Evolutionary conservation across 495 filamentous ascomycete species (phyloP).

Genomic region (Podospora didyma): DNA sequence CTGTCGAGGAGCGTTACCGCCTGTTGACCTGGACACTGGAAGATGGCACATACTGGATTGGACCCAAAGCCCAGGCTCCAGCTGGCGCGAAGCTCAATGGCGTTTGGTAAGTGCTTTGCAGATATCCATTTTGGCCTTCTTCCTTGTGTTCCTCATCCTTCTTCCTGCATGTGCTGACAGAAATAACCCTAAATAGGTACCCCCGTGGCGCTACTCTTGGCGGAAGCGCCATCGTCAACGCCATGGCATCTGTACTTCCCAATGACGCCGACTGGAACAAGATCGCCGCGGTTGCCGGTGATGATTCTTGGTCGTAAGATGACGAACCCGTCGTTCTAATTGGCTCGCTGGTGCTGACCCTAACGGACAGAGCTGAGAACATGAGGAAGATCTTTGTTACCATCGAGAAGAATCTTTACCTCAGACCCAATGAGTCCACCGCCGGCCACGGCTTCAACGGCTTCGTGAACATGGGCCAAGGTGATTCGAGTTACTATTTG

Average conservation of each 20-base stretch:
- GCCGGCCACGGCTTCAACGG: conserved; percentile 53
- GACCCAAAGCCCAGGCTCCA: conserved; percentile 23
- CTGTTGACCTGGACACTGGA: conserved; percentile 31
- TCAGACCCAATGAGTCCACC: conserved; percentile 34
- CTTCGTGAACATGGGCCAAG: conserved; percentile 39
- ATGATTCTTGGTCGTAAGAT: conserved; percentile 35
- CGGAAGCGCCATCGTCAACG: conserved; percentile 20
- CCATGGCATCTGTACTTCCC: conserved; percentile 16
- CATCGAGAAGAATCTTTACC: conserved; percentile 53
- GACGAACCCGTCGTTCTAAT: conserved; percentile 3
- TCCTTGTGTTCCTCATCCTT: conserved; percentile 36
- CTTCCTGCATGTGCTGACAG: not conserved
- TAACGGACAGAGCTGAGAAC: conserved; percentile 18
- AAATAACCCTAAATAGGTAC: conserved; percentile 30
- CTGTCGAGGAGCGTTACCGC: conserved; percentile 27
- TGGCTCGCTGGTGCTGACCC: conserved; percentile 9
- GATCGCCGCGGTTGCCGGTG: conserved; percentile 43
- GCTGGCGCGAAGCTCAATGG: conserved; percentile 38
- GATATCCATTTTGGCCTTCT: too few relatives aligned
- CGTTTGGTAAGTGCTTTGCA: conserved; percentile 27
- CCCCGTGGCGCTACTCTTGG: conserved; percentile 45
- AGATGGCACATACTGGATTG: conserved; percentile 27
- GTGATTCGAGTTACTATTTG: conserved; percentile 36
- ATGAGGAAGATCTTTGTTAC: conserved; percentile 45
- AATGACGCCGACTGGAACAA: conserved; percentile 43